Conservation (phyloP, 73 alveolate genomes). For the Paraurostyla sp. region DNA sequence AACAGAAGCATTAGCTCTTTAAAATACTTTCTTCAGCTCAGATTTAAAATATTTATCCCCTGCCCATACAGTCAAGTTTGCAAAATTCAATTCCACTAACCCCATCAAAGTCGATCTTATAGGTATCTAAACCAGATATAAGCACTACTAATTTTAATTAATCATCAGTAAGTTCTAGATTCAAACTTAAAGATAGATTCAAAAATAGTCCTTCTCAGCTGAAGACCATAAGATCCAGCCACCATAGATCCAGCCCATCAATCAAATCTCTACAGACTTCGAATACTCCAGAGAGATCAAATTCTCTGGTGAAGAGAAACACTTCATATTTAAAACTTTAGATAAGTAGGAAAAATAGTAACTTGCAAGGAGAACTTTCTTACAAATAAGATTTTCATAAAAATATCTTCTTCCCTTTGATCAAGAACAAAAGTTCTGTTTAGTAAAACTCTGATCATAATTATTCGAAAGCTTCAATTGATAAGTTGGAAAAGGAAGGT, state of each 20-base stretch:
- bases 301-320: slow-evolving; percentile 19
- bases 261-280: background rate
- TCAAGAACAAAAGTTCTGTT: background rate
- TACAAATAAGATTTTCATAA: slow-evolving; percentile 44
- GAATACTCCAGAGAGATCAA: background rate
- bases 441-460: background rate
- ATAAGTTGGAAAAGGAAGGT: background rate
- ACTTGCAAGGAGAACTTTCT: background rate
- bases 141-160: background rate
- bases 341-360: background rate
- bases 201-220: background rate
- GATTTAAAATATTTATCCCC: background rate
- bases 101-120: background rate
- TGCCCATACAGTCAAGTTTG: background rate
- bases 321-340: slow-evolving; percentile 26
- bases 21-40: slow-evolving; percentile 2
- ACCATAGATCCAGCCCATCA: background rate
- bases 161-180: no score
- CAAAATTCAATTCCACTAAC: background rate
- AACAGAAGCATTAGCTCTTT: background rate
- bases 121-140: background rate
- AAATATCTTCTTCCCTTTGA: slow-evolving; percentile 19
- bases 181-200: no score
- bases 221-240: background rate
- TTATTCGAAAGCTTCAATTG: background rate